Conservation (phyloP, 2,329 filamentous ascomycete genomes). For the Hymenoscyphus infarciens region DNA sequence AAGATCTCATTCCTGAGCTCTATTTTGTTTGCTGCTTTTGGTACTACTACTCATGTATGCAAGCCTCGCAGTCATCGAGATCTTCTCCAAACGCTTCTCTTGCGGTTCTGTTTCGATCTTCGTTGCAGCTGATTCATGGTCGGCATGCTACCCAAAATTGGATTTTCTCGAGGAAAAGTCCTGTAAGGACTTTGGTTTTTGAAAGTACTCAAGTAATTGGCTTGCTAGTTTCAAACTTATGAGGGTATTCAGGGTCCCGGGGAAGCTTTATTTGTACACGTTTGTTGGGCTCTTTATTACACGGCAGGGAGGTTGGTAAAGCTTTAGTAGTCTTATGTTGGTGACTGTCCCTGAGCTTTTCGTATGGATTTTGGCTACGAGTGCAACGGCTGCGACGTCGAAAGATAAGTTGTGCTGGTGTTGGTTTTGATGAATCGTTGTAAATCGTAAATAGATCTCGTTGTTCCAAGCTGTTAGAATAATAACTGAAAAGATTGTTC, state of each 20-base stretch:
- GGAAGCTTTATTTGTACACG: conserved; percentile 33
- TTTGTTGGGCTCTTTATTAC: conserved; percentile 36
- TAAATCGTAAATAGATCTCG: no score
- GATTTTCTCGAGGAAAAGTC: not conserved
- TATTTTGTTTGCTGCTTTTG: not conserved
- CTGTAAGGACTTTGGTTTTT: not conserved
- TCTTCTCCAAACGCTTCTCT: conserved; percentile 34
- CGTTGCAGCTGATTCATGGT: conserved; percentile 31
- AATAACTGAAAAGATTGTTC: no score
- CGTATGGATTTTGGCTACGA: conserved; percentile 31
- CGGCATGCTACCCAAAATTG: conserved; percentile 15
- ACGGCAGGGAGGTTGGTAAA: conserved; percentile 33
- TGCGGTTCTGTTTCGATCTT: conserved; percentile 34
- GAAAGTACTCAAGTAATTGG: not conserved
- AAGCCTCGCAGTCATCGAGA: conserved; percentile 24
- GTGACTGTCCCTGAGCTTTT: conserved; percentile 35
- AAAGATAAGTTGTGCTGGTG: conserved; percentile 24
- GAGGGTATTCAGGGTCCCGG: conserved; percentile 30
- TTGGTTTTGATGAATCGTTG: conserved; percentile 3
- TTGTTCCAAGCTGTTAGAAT: no score
- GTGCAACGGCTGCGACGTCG: conserved; percentile 26
- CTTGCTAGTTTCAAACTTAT: not conserved
- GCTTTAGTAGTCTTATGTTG: conserved; percentile 35
- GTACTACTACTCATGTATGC: not conserved
- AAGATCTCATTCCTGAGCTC: not conserved